These are phyloP conservation scores for Tinospora cordifolia DNA, from an alignment of 164 flowering plant genomes.

Conservation along the genomic window DNA sequence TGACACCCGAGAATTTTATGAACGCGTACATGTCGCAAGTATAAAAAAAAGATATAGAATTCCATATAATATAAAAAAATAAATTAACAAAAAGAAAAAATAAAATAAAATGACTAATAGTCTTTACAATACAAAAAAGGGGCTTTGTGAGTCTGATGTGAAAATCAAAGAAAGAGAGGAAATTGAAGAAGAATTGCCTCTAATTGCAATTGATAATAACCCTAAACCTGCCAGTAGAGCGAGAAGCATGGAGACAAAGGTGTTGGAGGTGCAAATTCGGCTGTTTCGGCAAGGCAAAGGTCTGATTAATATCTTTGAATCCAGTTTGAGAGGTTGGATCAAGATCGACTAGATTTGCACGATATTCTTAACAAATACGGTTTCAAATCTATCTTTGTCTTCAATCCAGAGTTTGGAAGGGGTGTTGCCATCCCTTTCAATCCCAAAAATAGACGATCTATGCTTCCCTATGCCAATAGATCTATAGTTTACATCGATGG, in stretches of 20 bases:
- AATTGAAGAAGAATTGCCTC: conserved; percentile 8
- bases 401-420: conserved; percentile 31
- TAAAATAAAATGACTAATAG: no score
- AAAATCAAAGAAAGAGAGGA: conserved; percentile 13
- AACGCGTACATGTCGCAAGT: no score
- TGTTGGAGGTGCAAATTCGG: conserved; percentile 42
- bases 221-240: conserved; percentile 1
- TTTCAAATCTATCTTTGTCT: conserved; percentile 45
- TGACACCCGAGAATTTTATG: no score
- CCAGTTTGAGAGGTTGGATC: conserved; percentile 51
- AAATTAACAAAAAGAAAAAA: no score
- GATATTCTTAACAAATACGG: conserved; percentile 47
- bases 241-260: conserved; percentile 29
- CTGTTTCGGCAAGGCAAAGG: conserved; percentile 44
- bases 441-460: conserved; percentile 39
- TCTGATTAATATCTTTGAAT: conserved; percentile 44
- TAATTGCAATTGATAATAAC: neutral
- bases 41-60: no score
- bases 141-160: no score
- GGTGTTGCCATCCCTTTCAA: conserved; percentile 51
- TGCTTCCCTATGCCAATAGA: conserved; percentile 41
- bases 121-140: no score
- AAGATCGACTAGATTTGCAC: conserved; percentile 43
- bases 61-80: no score
- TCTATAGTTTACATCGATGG: conserved; percentile 45